Evolutionary conservation across 768 basidiomycete species (phyloP), one percentile per base, ranked within the genome.

Genomic region (Rhizopogon roseolus): DNA sequence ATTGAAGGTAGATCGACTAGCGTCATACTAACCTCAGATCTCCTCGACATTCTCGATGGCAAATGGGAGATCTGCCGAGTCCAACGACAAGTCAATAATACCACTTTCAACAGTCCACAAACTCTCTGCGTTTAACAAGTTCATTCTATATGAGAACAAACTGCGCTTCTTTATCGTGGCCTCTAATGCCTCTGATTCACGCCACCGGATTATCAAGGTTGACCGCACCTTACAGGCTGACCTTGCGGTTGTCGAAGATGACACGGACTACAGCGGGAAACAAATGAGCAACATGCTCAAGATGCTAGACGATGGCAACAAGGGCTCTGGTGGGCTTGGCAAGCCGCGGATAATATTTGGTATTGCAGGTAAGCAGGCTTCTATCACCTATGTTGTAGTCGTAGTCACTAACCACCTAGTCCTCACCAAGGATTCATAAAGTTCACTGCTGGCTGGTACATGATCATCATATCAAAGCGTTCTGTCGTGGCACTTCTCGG

Each of bases 241-340:
- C 56, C 76, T 97, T 10, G 71, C 73, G 25, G 82, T 97, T 3
- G 77, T 93, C 25, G 93, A 98, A 61, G 97, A 98, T 66, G 84
- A 90, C 39, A 85, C 85, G 0, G 82, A 91, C 22, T 99, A 99
- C 69, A 90, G 81, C 48, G 86, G 88, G 25, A 87, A 85, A 65
- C 88, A 98, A 71, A 90, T 97, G 84, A 90, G 82, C 49, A 84
- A 85, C 34, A 83, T 98, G 76, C 75, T 98, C 58, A 90, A 89
- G 71, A 97, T 96, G 92, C 77, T 98, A 8, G 93, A 95, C 56
- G 93, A 97, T 61, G 96, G 95, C 22, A 99, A 97, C 70, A 88
- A 85, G 69, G 79, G 78, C 1, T 86, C 86, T 3, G 96, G 95
- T 5, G 93, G 95, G 7, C 71, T 99, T 56, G 91, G 86, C 14